phyloP scores from a whole-genome alignment of 225 moss, liverwort and hornwort genomes.

The Pseudisothecium myosuroides region DNA sequence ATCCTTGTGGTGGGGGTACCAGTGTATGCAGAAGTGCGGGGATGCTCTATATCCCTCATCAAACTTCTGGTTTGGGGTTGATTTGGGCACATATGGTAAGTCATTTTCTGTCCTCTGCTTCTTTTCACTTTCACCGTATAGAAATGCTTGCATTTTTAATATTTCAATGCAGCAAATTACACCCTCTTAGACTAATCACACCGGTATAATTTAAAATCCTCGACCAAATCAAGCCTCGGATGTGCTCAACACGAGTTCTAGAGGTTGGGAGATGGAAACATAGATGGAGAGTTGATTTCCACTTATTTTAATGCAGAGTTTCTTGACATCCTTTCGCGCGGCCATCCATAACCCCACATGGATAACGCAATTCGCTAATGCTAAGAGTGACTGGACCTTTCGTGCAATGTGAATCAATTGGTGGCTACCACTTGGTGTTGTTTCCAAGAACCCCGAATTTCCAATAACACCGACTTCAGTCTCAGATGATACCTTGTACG shows the following conservation, averaged over 20 bases:
- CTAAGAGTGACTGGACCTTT: not conserved
- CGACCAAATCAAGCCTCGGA: not conserved
- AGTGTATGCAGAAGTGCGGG: not conserved
- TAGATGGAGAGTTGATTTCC: not conserved
- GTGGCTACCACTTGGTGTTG: not conserved
- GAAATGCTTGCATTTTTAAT: not conserved
- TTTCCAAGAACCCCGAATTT: not conserved
- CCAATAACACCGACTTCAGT: not conserved
- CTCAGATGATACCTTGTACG: not conserved
- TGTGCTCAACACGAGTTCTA: not conserved
- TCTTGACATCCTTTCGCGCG: not conserved
- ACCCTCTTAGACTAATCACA: not conserved
- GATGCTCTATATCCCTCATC: not conserved
- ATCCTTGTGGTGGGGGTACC: not conserved
- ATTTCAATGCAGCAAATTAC: not conserved
- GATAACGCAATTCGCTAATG: not conserved
- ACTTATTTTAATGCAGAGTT: not conserved
- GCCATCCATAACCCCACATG: not conserved
- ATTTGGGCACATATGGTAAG: not conserved
- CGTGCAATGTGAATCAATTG: not conserved
- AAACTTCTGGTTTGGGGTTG: not conserved
- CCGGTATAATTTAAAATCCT: no score
- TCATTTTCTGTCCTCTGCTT: not conserved
- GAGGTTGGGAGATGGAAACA: not conserved
- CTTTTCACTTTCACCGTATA: not conserved